These are phyloP conservation scores for Radiomyces spectabilis DNA, from an alignment of 192 early-diverging fungal genomes.

Conservation along the genomic window DNA sequence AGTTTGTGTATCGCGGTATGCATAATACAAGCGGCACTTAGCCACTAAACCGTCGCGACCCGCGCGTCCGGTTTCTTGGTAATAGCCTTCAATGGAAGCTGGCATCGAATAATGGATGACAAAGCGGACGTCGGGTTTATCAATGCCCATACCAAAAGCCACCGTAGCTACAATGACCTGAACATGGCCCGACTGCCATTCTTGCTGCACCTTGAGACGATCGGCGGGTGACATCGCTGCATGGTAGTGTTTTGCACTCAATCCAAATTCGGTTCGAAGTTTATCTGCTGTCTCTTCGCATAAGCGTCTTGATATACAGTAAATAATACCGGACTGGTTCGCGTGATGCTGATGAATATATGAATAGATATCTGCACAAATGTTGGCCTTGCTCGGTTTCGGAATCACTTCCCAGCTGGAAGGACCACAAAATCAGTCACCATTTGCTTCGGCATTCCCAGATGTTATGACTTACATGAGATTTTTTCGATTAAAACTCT, in stretches of 20 bases:
- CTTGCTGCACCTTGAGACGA: constrained; percentile 53
- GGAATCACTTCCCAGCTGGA: constrained; percentile 53
- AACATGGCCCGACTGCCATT: constrained; percentile 54
- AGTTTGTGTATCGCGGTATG: constrained; percentile 64
- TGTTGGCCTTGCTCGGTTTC: constrained; percentile 39
- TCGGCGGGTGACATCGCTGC: constrained; percentile 56
- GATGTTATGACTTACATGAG: constrained; percentile 28
- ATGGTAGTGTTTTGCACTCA: constrained; percentile 73
- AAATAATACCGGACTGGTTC: constrained; percentile 81
- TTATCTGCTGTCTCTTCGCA: constrained; percentile 74
- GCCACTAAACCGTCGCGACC: constrained; percentile 51
- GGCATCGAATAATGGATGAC: constrained; percentile 65
- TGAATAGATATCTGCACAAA: constrained; percentile 61
- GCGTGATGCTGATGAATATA: constrained; percentile 57
- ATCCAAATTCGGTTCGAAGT: constrained; percentile 48
- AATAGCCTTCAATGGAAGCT: constrained; percentile 60
- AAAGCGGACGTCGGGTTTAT: constrained; percentile 60
- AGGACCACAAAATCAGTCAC: background rate
- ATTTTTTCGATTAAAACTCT: constrained; percentile 86
- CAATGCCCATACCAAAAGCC: constrained; percentile 67
- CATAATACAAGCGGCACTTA: constrained; percentile 75
- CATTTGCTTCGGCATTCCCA: background rate
- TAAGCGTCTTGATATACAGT: constrained; percentile 65
- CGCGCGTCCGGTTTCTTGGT: constrained; percentile 69
- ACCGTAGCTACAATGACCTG: constrained; percentile 63